Conservation (phyloP, 2,329 filamentous ascomycete genomes). For the Aspergillus tubingensis region DNA sequence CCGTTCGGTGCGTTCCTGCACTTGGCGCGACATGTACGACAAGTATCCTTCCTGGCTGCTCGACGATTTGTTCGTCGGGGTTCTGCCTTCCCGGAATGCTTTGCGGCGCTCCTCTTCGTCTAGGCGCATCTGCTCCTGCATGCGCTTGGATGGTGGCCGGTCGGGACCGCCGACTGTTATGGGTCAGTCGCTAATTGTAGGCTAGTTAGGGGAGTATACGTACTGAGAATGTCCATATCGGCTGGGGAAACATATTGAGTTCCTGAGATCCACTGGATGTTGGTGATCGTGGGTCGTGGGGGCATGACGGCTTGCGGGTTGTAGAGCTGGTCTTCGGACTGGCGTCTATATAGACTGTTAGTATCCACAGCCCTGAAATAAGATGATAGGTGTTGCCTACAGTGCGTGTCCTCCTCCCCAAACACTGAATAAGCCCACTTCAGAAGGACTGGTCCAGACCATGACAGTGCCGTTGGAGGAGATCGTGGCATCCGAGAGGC, state of each 20-base stretch:
- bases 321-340: conserved; percentile 69
- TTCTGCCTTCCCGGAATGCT: conserved; percentile 40
- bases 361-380: background rate
- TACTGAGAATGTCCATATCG: conserved; percentile 82
- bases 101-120: conserved; percentile 64
- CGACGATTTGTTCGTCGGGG: conserved; percentile 27
- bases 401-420: conserved; percentile 74
- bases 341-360: conserved; percentile 37
- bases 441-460: conserved; percentile 84
- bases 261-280: conserved; percentile 93
- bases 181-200: background rate
- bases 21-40: conserved; percentile 80
- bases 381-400: conserved; percentile 46
- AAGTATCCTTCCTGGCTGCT: conserved; percentile 66
- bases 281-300: conserved; percentile 87
- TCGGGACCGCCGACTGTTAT: conserved; percentile 73
- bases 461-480: conserved; percentile 79
- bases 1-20: conserved; percentile 89
- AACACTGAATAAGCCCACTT: conserved; percentile 77
- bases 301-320: conserved; percentile 75
- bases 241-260: conserved; percentile 85
- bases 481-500: conserved; percentile 70
- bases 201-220: conserved; percentile 18
- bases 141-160: conserved; percentile 82
- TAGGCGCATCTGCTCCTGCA: conserved; percentile 75